These are phyloP conservation scores for Teratosphaeriaceae sp. DNA, from an alignment of 2,329 filamentous ascomycete genomes.

Conservation along the genomic window DNA sequence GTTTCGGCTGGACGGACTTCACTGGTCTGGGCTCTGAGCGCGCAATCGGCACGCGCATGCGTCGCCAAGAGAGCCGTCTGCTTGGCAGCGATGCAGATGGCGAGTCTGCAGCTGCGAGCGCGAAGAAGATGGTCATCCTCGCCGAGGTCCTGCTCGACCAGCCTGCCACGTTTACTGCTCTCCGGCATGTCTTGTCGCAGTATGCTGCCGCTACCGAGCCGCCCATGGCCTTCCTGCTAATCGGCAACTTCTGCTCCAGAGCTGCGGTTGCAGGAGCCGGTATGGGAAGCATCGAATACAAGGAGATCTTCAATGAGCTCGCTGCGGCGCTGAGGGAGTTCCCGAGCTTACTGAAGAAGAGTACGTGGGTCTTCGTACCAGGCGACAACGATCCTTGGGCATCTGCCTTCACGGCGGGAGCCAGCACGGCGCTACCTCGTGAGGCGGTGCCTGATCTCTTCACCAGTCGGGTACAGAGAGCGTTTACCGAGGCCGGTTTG, in stretches of 20 bases:
- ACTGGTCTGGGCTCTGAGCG: conserved; percentile 85
- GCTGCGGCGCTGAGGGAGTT: conserved; percentile 79
- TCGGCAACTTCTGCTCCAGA: conserved; percentile 70
- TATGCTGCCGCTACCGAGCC: conserved; percentile 58
- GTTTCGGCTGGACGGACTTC: conserved; percentile 97
- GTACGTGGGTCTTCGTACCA: conserved; percentile 87
- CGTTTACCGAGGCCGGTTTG: conserved; percentile 54
- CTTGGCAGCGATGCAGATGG: conserved; percentile 37
- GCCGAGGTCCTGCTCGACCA: conserved; percentile 84
- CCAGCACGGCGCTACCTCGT: conserved; percentile 62
- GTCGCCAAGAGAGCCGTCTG: conserved; percentile 65
- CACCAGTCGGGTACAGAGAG: conserved; percentile 75
- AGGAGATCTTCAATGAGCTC: conserved; percentile 88
- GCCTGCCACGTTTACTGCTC: conserved; percentile 70
- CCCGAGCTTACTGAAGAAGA: conserved; percentile 66
- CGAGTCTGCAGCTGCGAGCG: conserved; percentile 11
- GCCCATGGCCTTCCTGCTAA: conserved; percentile 73
- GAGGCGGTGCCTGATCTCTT: conserved; percentile 79
- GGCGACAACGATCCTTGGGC: conserved; percentile 98
- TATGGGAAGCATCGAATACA: conserved; percentile 85
- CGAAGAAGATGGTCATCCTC: conserved; percentile 62
- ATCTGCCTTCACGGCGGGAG: conserved; percentile 73
- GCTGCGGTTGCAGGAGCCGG: conserved; percentile 58
- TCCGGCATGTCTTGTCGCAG: conserved; percentile 68
- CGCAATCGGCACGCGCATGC: conserved; percentile 75